Base-by-base conservation (phyloP, 371 early-diverging fungal species). In the Mortierella sp. region DNA sequence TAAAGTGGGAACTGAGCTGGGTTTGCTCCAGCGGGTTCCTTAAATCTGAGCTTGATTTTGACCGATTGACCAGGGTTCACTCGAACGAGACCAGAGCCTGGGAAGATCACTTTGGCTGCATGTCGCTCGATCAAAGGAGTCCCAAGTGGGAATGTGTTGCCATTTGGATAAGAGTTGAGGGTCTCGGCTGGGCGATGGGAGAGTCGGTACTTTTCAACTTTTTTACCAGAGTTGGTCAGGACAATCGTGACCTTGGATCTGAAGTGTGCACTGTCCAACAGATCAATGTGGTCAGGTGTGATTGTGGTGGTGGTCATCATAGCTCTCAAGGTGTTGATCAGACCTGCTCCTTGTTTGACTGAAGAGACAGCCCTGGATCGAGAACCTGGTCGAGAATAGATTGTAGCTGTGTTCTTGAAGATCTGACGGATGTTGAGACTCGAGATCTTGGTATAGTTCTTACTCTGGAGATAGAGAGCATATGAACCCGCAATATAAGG, bases 281-380 rank as follows among this genome's bases (percentile, higher is more conserved):
- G 74, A 21, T 89, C 85, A 37, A 92, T 67, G 28, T 83, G 84
- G 12, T 90, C 84, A 0, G n/a, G n/a, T n/a, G n/a, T n/a, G n/a
- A n/a, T n/a, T n/a, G n/a, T n/a, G n/a, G n/a, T n/a, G n/a, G n/a
- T n/a, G n/a, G n/a, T n/a, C n/a, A n/a, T n/a, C n/a, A n/a, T n/a
- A n/a, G n/a, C n/a, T n/a, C n/a, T n/a, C 95, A 84, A 84, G n/a
- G 87, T 80, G 81, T 95, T 86, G 53, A 95, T 84, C 21, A 95
- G 75, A 9, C 96, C 96, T 26, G 89, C 85, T 4, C 96, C 96
- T 76, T 94, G 91, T 60, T 82, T 82, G 57, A 86, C 87, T 2
- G 84, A 83, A 0, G 88, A 84, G 23, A 72, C 61, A 14, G 70
- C 23, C 18, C 57, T 60, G n/a, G n/a, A n/a, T n/a, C n/a, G n/a